Conservation (phyloP, 2,329 filamentous ascomycete genomes). For the Penicillium capsulatum region DNA sequence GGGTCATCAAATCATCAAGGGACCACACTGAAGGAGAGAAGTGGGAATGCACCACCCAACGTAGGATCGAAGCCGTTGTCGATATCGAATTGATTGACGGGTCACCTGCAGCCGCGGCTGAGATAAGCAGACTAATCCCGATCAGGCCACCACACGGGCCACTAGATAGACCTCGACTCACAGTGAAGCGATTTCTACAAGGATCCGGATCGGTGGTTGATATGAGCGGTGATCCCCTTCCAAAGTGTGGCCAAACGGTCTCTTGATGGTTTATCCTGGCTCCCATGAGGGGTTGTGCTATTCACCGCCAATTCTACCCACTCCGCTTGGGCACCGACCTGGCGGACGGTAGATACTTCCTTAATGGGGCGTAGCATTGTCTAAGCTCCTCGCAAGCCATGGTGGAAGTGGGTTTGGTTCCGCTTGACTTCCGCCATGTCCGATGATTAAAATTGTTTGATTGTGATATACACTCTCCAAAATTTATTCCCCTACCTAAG, state of each 20-base stretch:
- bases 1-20: constrained; percentile 41
- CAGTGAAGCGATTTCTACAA: too few species aligned
- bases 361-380: constrained; percentile 3
- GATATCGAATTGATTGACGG: constrained; percentile 9
- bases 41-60: constrained; percentile 13
- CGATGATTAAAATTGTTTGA: too few species aligned
- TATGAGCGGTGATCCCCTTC: too few species aligned
- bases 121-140: constrained; percentile 2
- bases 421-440: too few species aligned
- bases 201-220: too few species aligned
- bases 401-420: too few species aligned
- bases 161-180: constrained; percentile 8
- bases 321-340: constrained; percentile 1
- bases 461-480: too few species aligned
- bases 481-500: too few species aligned
- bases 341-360: background rate
- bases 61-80: constrained; percentile 4
- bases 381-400: too few species aligned
- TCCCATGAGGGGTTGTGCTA: background rate
- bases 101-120: constrained; percentile 5
- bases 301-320: constrained; percentile 10
- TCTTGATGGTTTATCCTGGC: background rate
- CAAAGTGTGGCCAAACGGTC: background rate
- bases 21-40: constrained; percentile 17
- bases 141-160: background rate